phyloP scores from a whole-genome alignment of 805 yeast genomes.

The Saturnispora halmiae region DNA sequence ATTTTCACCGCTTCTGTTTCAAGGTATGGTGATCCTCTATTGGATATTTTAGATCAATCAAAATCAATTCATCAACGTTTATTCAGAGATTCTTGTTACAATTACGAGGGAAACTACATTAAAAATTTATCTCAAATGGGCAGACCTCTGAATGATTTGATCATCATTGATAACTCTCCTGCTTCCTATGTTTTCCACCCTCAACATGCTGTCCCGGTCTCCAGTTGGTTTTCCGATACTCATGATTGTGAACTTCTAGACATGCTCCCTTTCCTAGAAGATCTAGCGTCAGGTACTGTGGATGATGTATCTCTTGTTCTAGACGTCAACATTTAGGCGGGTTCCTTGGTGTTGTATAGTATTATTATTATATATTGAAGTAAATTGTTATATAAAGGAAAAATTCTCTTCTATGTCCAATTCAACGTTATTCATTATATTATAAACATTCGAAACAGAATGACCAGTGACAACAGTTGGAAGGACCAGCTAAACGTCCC shows the following conservation, averaged over 20 bases:
- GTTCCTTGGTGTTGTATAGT: neutral
- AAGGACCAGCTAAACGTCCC: conserved; percentile 69
- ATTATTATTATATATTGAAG: neutral
- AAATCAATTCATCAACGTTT: conserved; percentile 78
- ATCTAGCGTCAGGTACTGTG: conserved; percentile 61
- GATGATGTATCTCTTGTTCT: conserved; percentile 80
- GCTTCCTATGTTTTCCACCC: conserved; percentile 98
- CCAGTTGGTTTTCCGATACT: conserved; percentile 96
- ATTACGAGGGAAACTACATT: conserved; percentile 89
- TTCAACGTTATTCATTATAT: no score
- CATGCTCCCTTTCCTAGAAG: conserved; percentile 83
- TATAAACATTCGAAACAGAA: no score
- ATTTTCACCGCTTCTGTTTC: conserved; percentile 95
- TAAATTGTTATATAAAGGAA: no score
- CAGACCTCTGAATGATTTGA: conserved; percentile 74
- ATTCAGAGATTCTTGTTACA: conserved; percentile 90
- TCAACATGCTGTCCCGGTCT: conserved; percentile 92
- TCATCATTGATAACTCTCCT: conserved; percentile 94
- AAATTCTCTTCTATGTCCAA: no score
- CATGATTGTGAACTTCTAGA: conserved; percentile 94
- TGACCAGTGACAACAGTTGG: conserved; percentile 43
- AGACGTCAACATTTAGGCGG: conserved; percentile 50
- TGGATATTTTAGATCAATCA: conserved; percentile 77
- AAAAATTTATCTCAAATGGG: conserved; percentile 93
- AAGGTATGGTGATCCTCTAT: conserved; percentile 90